Evolutionary conservation across 768 basidiomycete genomes (phyloP).

Genomic region (Piloderma croceum): DNA sequence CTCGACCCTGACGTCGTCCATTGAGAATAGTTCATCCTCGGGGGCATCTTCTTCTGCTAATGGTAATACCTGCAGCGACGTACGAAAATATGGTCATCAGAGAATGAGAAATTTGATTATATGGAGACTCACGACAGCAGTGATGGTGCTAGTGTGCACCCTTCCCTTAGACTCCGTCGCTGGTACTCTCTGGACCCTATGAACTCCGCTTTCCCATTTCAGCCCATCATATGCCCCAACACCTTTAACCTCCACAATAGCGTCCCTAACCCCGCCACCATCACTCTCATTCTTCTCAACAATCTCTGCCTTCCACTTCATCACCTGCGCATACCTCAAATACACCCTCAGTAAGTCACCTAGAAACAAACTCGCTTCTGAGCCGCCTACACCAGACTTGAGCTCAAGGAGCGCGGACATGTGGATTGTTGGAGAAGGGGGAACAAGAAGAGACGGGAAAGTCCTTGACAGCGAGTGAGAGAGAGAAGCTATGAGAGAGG

Average conservation of each 20-base stretch:
- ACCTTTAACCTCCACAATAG: slow-evolving; percentile 74
- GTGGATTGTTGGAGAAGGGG: slow-evolving; percentile 56
- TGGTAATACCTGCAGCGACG: slow-evolving; percentile 75
- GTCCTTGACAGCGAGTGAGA: slow-evolving; percentile 28
- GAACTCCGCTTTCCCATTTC: slow-evolving; percentile 91
- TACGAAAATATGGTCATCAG: background rate
- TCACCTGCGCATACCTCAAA: slow-evolving; percentile 44
- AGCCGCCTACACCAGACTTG: slow-evolving; percentile 90
- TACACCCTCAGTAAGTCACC: slow-evolving; percentile 81
- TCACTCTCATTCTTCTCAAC: slow-evolving; percentile 55
- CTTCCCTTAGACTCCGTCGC: slow-evolving; percentile 84
- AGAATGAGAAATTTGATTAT: background rate
- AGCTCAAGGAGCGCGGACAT: slow-evolving; percentile 83
- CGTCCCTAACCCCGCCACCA: slow-evolving; percentile 69
- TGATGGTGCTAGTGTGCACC: slow-evolving; percentile 88
- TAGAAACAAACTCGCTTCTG: slow-evolving; percentile 80
- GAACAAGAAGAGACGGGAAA: slow-evolving; percentile 71
- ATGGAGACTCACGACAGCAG: slow-evolving; percentile 61
- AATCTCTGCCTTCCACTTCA: slow-evolving; percentile 54
- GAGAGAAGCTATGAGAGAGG: slow-evolving; percentile 32
- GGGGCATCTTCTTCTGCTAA: slow-evolving; percentile 60
- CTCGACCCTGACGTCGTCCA: slow-evolving; percentile 86
- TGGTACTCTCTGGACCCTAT: slow-evolving; percentile 92
- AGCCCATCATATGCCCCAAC: slow-evolving; percentile 72
- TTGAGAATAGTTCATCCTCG: slow-evolving; percentile 64